phyloP scores from a whole-genome alignment of 768 basidiomycete species.

The Pleurotus djamor region DNA sequence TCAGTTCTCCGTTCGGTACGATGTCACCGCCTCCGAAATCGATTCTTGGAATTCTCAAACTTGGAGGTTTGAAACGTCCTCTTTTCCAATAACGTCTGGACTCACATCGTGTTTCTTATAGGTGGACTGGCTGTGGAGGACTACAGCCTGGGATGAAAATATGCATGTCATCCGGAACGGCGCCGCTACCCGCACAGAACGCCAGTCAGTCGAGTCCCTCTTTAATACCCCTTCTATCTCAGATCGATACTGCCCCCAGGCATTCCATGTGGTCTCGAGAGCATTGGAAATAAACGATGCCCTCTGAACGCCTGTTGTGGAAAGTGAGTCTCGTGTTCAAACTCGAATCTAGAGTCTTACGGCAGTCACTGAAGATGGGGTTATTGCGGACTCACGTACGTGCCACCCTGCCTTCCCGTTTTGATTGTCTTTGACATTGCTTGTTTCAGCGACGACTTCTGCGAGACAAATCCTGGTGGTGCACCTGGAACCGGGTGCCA shows the following conservation, averaged over 20 bases:
- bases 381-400: not conserved
- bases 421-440: not conserved
- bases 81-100: not conserved
- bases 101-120: not conserved
- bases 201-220: not conserved
- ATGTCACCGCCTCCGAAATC: not conserved
- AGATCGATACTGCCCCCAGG: not conserved
- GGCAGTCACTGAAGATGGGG: not conserved
- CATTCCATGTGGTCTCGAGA: constrained; percentile 14
- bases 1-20: constrained; percentile 2
- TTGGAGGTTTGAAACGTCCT: not conserved
- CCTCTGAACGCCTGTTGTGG: constrained; percentile 12
- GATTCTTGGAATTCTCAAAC: not conserved
- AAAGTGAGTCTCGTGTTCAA: constrained; percentile 5
- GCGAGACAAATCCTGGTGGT: not conserved
- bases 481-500: constrained; percentile 6
- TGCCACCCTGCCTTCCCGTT: not conserved
- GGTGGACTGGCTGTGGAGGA: not conserved
- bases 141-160: not conserved
- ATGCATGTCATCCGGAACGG: not conserved
- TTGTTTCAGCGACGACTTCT: not conserved
- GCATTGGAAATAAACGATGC: constrained; percentile 11
- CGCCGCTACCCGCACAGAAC: not conserved
- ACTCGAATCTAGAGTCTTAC: not conserved
- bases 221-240: not conserved